Evolutionary conservation across 306 rosid species (phyloP).

Genomic region (Quercus glauca): DNA sequence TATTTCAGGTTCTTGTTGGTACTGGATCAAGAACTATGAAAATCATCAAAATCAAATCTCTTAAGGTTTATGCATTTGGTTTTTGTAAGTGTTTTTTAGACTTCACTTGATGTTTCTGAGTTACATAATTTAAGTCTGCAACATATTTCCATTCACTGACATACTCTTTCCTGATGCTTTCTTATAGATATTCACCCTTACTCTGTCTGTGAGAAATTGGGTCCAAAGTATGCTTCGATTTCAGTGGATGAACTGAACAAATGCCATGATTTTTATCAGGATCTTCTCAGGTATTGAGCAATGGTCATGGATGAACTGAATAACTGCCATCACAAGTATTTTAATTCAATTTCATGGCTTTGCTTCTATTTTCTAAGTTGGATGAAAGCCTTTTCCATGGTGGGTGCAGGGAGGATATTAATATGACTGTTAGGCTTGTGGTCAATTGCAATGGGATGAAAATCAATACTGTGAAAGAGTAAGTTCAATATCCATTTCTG

Average conservation of each 20-base stretch:
- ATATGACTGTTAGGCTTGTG: conserved; percentile 86
- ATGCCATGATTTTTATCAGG: conserved; percentile 61
- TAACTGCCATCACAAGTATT: conserved; percentile 14
- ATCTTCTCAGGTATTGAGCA: conserved; percentile 81
- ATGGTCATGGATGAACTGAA: not conserved
- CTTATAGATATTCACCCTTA: conserved; percentile 73
- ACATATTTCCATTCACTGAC: conserved; percentile 8
- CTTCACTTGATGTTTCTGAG: conserved; percentile 10
- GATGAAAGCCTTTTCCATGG: conserved; percentile 20
- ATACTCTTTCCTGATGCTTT: conserved; percentile 6
- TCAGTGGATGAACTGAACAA: conserved; percentile 61
- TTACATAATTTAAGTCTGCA: conserved; percentile 14
- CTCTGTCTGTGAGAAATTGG: conserved; percentile 83
- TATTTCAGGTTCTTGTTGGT: conserved; percentile 86
- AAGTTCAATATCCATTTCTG: conserved; percentile 34
- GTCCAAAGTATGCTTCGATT: conserved; percentile 77
- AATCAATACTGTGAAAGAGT: conserved; percentile 75
- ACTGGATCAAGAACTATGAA: conserved; percentile 85
- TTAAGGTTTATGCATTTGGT: conserved; percentile 92
- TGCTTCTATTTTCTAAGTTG: conserved; percentile 24
- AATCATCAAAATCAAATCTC: conserved; percentile 73
- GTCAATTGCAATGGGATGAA: conserved; percentile 80
- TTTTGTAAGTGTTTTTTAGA: conserved; percentile 69
- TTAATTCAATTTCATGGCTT: conserved; percentile 17
- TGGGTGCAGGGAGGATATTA: conserved; percentile 73